Conservation (phyloP, 768 basidiomycete species). For the Phylloporus arenicola region DNA sequence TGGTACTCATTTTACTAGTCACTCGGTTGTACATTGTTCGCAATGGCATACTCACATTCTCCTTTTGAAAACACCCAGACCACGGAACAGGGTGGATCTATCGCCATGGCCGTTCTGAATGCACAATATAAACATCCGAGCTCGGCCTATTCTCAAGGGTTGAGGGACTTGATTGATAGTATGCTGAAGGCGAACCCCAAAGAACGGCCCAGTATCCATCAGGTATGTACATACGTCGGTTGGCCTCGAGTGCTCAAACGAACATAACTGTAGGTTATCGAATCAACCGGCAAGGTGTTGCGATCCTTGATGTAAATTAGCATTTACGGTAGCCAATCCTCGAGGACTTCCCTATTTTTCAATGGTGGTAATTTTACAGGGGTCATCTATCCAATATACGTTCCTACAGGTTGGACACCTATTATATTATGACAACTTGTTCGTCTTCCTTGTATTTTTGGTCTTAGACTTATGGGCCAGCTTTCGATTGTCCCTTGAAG, state of each 20-base stretch:
- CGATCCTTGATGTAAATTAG: constrained; percentile 47
- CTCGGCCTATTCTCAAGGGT: constrained; percentile 80
- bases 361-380: constrained; percentile 3
- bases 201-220: constrained; percentile 79
- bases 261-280: constrained; percentile 48
- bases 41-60: constrained; percentile 91
- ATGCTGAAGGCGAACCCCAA: constrained; percentile 81
- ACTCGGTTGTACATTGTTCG: constrained; percentile 90
- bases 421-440: constrained; percentile 4
- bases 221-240: constrained; percentile 43
- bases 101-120: constrained; percentile 95
- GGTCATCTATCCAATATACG: constrained; percentile 7
- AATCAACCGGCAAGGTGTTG: constrained; percentile 58
- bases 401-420: not conserved
- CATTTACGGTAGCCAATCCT: not conserved
- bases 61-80: constrained; percentile 93
- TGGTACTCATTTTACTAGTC: constrained; percentile 51
- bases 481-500: not conserved
- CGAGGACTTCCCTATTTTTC: constrained; percentile 1
- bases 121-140: constrained; percentile 88
- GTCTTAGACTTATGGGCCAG: not conserved
- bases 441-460: constrained; percentile 1
- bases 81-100: constrained; percentile 91
- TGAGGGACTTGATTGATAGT: constrained; percentile 74
- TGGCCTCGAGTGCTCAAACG: not conserved